Evolutionary conservation across 2,329 filamentous ascomycete species (phyloP).

Genomic region (Leptodontidium sp.): DNA sequence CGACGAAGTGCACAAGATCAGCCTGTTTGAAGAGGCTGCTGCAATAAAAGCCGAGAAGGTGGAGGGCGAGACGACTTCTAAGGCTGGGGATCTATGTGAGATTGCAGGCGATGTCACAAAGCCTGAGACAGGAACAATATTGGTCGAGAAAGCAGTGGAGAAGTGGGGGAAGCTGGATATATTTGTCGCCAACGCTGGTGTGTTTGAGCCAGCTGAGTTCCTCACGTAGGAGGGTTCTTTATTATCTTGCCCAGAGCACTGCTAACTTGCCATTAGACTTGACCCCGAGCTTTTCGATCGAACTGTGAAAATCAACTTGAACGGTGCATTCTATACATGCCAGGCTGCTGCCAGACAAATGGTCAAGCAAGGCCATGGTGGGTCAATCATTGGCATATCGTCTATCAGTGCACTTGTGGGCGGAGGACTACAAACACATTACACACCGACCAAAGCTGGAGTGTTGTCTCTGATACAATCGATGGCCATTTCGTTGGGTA

Average conservation of each 20-base stretch:
- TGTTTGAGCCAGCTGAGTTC: slow-evolving; percentile 90
- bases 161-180: slow-evolving; percentile 72
- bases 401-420: too few species aligned
- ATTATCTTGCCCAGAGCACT: too few species aligned
- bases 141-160: slow-evolving; percentile 72
- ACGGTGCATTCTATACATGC: slow-evolving; percentile 84
- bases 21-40: too few species aligned
- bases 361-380: slow-evolving; percentile 71
- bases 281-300: too few species aligned
- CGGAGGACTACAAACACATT: too few species aligned
- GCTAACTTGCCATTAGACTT: too few species aligned
- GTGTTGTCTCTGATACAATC: slow-evolving; percentile 85
- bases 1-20: too few species aligned
- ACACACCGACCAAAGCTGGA: slow-evolving; percentile 74
- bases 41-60: too few species aligned
- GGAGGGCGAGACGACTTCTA: too few species aligned
- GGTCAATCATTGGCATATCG: slow-evolving; percentile 80
- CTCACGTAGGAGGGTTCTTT: slow-evolving; percentile 80
- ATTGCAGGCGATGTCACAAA: slow-evolving; percentile 62
- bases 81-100: too few species aligned
- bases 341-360: slow-evolving; percentile 88
- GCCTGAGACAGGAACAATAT: slow-evolving; percentile 71
- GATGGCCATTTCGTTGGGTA: slow-evolving; percentile 78
- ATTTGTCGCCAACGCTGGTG: slow-evolving; percentile 87
- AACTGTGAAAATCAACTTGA: slow-evolving; percentile 40